Evolutionary conservation across 306 rosid genomes (phyloP).

Genomic region (Dicorynia guianensis): DNA sequence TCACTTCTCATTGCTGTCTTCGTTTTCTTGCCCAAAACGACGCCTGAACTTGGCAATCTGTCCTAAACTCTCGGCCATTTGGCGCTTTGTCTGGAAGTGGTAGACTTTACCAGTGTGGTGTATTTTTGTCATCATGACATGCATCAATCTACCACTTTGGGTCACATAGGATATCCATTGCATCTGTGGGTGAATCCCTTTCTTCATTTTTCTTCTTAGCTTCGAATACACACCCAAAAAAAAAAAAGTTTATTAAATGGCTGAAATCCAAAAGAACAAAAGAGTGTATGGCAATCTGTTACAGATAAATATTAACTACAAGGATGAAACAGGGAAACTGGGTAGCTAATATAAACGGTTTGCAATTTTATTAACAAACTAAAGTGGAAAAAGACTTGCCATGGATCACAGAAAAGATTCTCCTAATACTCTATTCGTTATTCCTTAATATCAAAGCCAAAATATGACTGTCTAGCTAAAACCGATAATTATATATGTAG

Average conservation of each 20-base stretch:
- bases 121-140: constrained; percentile 60
- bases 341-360: too few relatives aligned
- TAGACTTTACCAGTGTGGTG: constrained; percentile 67
- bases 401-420: too few relatives aligned
- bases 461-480: too few relatives aligned
- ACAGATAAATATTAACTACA: too few relatives aligned
- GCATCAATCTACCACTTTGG: constrained; percentile 72
- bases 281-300: too few relatives aligned
- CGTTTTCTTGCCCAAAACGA: constrained; percentile 62
- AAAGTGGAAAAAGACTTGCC: too few relatives aligned
- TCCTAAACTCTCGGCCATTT: constrained; percentile 66
- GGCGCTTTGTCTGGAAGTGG: constrained; percentile 65
- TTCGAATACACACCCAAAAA: constrained; percentile 25
- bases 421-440: too few relatives aligned
- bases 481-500: too few relatives aligned
- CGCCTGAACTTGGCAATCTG: constrained; percentile 92
- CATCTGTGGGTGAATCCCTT: constrained; percentile 94
- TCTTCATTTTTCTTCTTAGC: constrained; percentile 67
- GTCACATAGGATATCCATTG: constrained; percentile 95
- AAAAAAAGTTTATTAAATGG: not conserved
- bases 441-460: too few relatives aligned
- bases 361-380: too few relatives aligned
- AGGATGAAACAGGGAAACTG: too few relatives aligned
- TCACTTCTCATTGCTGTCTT: constrained; percentile 53
- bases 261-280: not conserved